Evolutionary conservation across 495 filamentous ascomycete species (phyloP), one percentile per base, ranked within the genome.

Genomic region (Letharia lupina): DNA sequence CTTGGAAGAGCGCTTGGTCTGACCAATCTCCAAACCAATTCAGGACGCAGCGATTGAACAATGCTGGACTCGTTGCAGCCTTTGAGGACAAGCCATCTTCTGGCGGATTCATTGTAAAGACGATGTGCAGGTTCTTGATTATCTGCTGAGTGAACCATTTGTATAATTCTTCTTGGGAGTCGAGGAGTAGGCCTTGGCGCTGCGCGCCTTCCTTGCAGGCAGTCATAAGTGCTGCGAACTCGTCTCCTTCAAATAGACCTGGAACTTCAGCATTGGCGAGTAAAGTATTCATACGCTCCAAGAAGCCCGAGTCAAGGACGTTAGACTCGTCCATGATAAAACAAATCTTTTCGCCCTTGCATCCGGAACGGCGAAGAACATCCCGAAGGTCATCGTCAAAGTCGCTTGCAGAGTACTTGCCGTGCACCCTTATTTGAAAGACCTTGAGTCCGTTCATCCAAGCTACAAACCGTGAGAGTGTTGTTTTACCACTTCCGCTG

Each of bases 21-120:
- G 94, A 98, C 94, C 94, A 99, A 78, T 99, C 94, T 59, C 94
- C 94, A 75, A 98, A 96, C 94, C 94, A 99, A 78, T 99, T 99
- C 63, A 99, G 86, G 54, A 99, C 94, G 73, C 94, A 99, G 79
- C 94, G 87, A 78, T 99, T 99, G 86, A 99, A 99, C 70, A 99
- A 77, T 40, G 94, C 94, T 52, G 94, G 94, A 81, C 91, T 96
- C 18, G 95, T 99, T 23, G 94, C 94, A 62, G 94, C 95, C 77
- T 96, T 97, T 9, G 92, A 96, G 15, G 89, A 92, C 52, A 99
- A 77, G 2, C 93, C 94, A 67, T 93, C 95, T 74, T 96, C 89
- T 7, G 94, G 94, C n/a, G 94, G 94, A 75, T 99, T 99, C 94
- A 99, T 99, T 3, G 94, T 99, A 73, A 99, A 98, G 47, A 99